phyloP scores from a whole-genome alignment of 192 early-diverging fungal species.

The Paraglomus brasilianum region DNA sequence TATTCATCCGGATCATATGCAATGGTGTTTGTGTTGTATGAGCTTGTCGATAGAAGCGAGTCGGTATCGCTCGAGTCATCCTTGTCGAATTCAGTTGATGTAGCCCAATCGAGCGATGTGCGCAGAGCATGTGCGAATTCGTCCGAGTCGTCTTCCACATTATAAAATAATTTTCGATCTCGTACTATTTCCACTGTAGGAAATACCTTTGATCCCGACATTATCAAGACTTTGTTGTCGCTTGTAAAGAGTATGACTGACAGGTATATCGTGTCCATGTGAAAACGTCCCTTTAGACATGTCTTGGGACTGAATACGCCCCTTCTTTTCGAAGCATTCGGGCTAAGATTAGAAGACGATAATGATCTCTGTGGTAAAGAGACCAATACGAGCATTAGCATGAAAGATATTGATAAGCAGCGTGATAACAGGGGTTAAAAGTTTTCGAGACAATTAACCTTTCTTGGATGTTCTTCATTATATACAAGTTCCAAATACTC shows the following conservation, averaged over 20 bases:
- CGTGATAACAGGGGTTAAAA: too few relatives aligned
- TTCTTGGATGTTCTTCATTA: slow-evolving; percentile 32
- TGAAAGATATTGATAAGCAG: too few relatives aligned
- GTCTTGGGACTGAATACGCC: slow-evolving; percentile 27
- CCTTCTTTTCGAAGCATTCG: slow-evolving; percentile 22
- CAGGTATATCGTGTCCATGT: slow-evolving; percentile 43
- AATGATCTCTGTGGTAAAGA: not conserved
- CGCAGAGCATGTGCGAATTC: slow-evolving; percentile 37
- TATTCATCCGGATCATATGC: slow-evolving; percentile 2
- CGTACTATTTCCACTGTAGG: slow-evolving; percentile 26
- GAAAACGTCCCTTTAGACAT: slow-evolving; percentile 31
- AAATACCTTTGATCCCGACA: slow-evolving; percentile 25
- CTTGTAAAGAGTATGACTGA: slow-evolving; percentile 43
- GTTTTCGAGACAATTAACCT: slow-evolving; percentile 7
- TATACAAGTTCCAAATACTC: slow-evolving; percentile 29
- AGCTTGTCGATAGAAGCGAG: slow-evolving; percentile 14
- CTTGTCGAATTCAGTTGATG: slow-evolving; percentile 16
- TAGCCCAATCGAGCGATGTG: slow-evolving; percentile 39
- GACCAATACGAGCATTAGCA: too few relatives aligned
- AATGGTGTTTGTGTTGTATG: not conserved
- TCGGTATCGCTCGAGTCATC: slow-evolving; percentile 28
- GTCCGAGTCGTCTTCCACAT: slow-evolving; percentile 30
- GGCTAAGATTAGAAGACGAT: not conserved
- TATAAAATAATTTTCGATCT: slow-evolving; percentile 27
- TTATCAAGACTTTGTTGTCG: slow-evolving; percentile 43